These are phyloP conservation scores for Rhizoclosmatium sp. DNA, from an alignment of 192 early-diverging fungal species.

Conservation along the genomic window DNA sequence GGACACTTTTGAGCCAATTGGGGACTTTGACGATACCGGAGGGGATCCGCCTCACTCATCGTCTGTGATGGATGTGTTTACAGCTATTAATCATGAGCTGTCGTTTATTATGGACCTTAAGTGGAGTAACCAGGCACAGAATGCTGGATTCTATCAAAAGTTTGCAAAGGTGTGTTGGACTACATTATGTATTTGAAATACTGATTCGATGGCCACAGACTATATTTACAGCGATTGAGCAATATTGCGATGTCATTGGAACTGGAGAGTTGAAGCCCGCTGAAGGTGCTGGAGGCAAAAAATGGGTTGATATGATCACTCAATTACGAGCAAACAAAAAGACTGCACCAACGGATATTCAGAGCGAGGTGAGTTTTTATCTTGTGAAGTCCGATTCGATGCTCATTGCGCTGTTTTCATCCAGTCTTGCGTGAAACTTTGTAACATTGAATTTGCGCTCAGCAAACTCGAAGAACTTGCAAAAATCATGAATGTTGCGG, in stretches of 20 bases:
- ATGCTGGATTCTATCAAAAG: slow-evolving; percentile 58
- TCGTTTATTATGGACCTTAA: slow-evolving; percentile 60
- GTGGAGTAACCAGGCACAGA: slow-evolving; percentile 60
- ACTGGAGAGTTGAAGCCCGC: slow-evolving; percentile 52
- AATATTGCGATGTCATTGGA: slow-evolving; percentile 66
- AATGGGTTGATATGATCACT: slow-evolving; percentile 45
- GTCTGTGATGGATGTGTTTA: slow-evolving; percentile 62
- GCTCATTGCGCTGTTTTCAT: not conserved
- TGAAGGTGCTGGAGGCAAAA: slow-evolving; percentile 3
- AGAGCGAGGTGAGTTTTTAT: slow-evolving; percentile 48
- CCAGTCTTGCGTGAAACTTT: slow-evolving; percentile 65
- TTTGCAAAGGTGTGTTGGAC: slow-evolving; percentile 49
- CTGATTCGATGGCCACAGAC: slow-evolving; percentile 13
- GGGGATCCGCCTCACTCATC: slow-evolving; percentile 42
- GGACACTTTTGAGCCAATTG: slow-evolving; percentile 58
- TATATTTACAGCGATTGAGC: slow-evolving; percentile 61
- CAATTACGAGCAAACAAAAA: slow-evolving; percentile 35
- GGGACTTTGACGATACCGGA: slow-evolving; percentile 33
- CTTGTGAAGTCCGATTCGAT: not conserved
- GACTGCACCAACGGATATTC: slow-evolving; percentile 57
- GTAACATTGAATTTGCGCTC: slow-evolving; percentile 64
- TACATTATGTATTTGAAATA: not conserved
- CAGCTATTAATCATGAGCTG: slow-evolving; percentile 59
- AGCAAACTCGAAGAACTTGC: slow-evolving; percentile 63
- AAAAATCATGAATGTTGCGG: slow-evolving; percentile 58